Evolutionary conservation across 306 rosid species (phyloP), one percentile per base, ranked within the genome.

Genomic region (Lagenaria siceraria): DNA sequence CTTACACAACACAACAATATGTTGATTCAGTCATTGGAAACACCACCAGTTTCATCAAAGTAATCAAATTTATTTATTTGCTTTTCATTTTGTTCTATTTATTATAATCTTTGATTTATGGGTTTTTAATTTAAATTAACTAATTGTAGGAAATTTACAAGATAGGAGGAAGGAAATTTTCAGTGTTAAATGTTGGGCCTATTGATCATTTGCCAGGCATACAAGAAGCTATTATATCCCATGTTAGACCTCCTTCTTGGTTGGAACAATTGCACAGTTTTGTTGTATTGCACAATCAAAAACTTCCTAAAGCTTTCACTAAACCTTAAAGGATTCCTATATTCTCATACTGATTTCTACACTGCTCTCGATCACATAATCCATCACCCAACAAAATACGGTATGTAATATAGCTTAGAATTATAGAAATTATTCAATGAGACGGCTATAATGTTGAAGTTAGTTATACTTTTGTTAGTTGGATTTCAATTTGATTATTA

Each of bases 321-420:
- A 38, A 69, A 82, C 1, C 77, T 89, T 35, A 62, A 77, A 69
- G 96, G 89, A 78, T 83, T 87, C 66, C 74, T 82, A 54, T 89
- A 86, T 72, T 87, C 93, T 78, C 35, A 40, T 27, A 14, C 69
- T 6, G 53, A 87, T 59, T 69, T 35, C 35, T 81, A 76, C 74
- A 56, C 31, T 36, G 2, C 73, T 15, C 1, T 61, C 13, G n/a
- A 29, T 55, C 82, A 85, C 12, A 17, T 74, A 15, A 78, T 84
- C 8, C 62, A 74, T 4, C 7, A 83, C 54, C 96, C 96, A 69
- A 74, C 81, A 24, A 88, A 84, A 71, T 88, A 84, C 61, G 91
- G 93, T 88, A 88, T 29, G 48, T 63, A 10, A 6, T n/a, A n/a
- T n/a, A n/a, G n/a, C n/a, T 10, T 40, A 7, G 43, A 40, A 8